Evolutionary conservation across 129 eudicot species (phyloP).

Genomic region (Tagetes patula): DNA sequence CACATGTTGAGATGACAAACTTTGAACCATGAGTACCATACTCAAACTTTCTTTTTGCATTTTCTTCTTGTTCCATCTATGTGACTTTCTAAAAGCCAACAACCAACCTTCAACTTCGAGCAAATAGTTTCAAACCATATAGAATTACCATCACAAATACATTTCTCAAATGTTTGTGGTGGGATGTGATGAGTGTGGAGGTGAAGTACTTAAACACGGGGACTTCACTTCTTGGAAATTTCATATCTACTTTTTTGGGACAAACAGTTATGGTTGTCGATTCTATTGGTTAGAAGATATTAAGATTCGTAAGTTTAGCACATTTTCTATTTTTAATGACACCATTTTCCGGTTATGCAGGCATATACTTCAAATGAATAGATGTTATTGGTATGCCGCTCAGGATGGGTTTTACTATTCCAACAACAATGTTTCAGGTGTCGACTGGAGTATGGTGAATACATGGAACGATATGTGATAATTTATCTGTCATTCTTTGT

Average conservation of each 20-base stretch:
- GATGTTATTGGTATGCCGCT: conserved; percentile 9
- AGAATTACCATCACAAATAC: conserved; percentile 7
- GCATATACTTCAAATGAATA: background rate
- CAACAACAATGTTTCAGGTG: background rate
- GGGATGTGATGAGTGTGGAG: conserved; percentile 11
- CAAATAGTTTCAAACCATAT: conserved; percentile 23
- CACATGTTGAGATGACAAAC: background rate
- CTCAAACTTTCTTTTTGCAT: background rate
- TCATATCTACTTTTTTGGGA: background rate
- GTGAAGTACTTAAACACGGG: background rate
- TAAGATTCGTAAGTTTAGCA: background rate
- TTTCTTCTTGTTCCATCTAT: background rate
- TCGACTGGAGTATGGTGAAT: conserved; percentile 2
- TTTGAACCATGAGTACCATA: background rate
- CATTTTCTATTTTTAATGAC: background rate
- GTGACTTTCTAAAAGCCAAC: background rate
- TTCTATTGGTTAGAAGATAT: conserved; percentile 2
- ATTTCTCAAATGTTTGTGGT: background rate
- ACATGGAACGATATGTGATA: conserved; percentile 7
- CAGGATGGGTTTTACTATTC: conserved; percentile 15
- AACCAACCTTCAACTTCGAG: background rate
- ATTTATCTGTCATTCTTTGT: background rate
- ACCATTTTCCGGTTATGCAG: background rate
- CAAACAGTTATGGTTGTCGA: conserved; percentile 9
- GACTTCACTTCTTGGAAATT: conserved; percentile 18